Evolutionary conservation across 345 rosid species (phyloP), one percentile per base, ranked within the genome.

Genomic region (Acer yangbiense): DNA sequence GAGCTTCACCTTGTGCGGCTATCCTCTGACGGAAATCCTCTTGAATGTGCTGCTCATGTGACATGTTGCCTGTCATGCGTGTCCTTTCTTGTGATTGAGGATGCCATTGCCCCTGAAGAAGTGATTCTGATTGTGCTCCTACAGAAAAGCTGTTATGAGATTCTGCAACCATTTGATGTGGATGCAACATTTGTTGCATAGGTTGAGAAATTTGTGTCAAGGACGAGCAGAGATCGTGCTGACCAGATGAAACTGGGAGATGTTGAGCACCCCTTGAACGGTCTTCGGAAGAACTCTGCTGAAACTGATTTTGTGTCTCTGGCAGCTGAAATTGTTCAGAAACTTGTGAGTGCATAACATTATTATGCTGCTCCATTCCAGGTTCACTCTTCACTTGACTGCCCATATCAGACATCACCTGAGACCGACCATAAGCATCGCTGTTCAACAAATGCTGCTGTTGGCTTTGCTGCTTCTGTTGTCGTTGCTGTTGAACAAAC

Each of bases 1-100:
- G 95, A 75, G 95, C 97, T 82, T 92, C 97, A 83, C 89, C 95
- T 72, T 87, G 89, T 48, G 87, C 88, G n/a, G 91, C 83, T 64
- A 91, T 83, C 84, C 97, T 89, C 75, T 87, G 95, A 55, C 73
- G 85, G 79, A 94, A 93, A 82, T 91, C 97, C 82, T 88, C 94
- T 80, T 89, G 95, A 76, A 89, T 77, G 69, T 86, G 90, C 87
- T 88, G 93, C 82, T 89, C 98, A 77, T 77, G 83, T 50, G 88
- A 80, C 71, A 87, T 80, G 81, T 78, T 90, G 43, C 87, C 87
- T 29, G 85, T 68, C 58, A 86, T 77, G 81, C 83, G 86, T 69
- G 84, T 62, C 68, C 83, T 80, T 63, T 89, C 97, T 69, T 86
- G 92, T 63, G 87, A 78, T 58, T 87, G 94, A 80, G 89, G 79